Base-by-base conservation (phyloP, 768 basidiomycete species). In the Mycena belliarum region DNA sequence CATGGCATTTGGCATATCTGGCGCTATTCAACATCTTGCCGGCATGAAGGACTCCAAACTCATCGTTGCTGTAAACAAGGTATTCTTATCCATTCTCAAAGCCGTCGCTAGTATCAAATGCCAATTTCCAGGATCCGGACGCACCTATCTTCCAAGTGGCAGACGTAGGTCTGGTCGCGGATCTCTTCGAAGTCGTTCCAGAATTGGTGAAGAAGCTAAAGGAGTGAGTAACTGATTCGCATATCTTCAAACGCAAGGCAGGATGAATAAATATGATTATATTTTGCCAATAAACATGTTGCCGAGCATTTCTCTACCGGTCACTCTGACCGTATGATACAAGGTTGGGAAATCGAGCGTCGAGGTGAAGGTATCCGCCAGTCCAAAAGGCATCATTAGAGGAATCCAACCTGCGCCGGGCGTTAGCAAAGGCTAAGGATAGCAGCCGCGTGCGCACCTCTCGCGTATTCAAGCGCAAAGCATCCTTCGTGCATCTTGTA, bases 11-110 rank as follows among this genome's bases (percentile, higher is more conserved):
- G 97, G 97, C 49, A 98, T 99, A 65, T 97, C 95, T 10, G 97
- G 97, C 18, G 97, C 97, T 15, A 99, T 98, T 66, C 97, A 99
- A 75, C 97, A 99, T 77, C 78, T 98, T 52, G 97, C 97, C 21
- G 97, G 97, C 10, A 99, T 98, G 97, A 99, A 99, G 72, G 97
- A 98, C 68, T 95, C 93, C 12, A 99, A 98, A 77, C 79, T 98
- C 62, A 99, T 99, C 60, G 96, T 97, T 29, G 97, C 97, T 5
- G 82, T 99, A 60, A 99, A 99, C 79, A 99, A 99, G 85, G 95
- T 86, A 60, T 50, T n/a, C n/a, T n/a, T 32, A 6, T 63, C 20
- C 10, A 18, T 45, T 21, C 28, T 20, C 6, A 23, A 16, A 11
- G n/a, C 21, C 16, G 40, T 7, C 35, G 29, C 2, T 18, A 2